Evolutionary conservation across 1,284 basidiomycete species (phyloP), one percentile per base, ranked within the genome.

Genomic region (Earliella scabrosa): DNA sequence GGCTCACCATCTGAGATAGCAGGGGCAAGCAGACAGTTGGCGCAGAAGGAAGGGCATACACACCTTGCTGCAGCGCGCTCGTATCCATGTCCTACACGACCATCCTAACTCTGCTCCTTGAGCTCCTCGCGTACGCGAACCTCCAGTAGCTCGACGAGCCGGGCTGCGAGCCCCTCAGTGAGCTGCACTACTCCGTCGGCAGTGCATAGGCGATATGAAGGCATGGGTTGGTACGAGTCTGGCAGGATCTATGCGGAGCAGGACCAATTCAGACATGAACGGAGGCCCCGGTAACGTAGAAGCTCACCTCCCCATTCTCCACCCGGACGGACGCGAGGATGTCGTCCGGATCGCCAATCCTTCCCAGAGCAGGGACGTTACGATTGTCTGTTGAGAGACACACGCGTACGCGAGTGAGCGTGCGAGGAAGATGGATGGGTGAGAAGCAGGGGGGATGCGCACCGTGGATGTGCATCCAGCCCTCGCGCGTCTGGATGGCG

Each of bases 381-480:
- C 90, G 79, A 45, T 79, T 76, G 65, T 92, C 90, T 92, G 36
- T 32, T n/a, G n/a, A 24, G 10, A 5, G 21, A 31, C 14, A 20
- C n/a, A n/a, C n/a, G n/a, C n/a, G n/a, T n/a, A n/a, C n/a, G n/a
- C n/a, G n/a, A n/a, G n/a, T n/a, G n/a, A n/a, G n/a, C n/a, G n/a
- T n/a, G n/a, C n/a, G n/a, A n/a, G n/a, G n/a, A n/a, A n/a, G n/a
- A n/a, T n/a, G n/a, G n/a, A n/a, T n/a, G n/a, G n/a, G n/a, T n/a
- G n/a, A n/a, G n/a, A n/a, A n/a, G n/a, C n/a, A n/a, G n/a, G n/a
- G n/a, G n/a, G n/a, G n/a, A 14, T 20, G 59, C 80, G 52, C 61
- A 88, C 90, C 90, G 47, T 92, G 83, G 46, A 93, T 85, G 67
- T 93, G 90, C 87, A 93, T 88, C 91, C 90, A 93, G 11, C 90